Evolutionary conservation across 495 filamentous ascomycete species (phyloP).

Genomic region (Neurospora sp.): DNA sequence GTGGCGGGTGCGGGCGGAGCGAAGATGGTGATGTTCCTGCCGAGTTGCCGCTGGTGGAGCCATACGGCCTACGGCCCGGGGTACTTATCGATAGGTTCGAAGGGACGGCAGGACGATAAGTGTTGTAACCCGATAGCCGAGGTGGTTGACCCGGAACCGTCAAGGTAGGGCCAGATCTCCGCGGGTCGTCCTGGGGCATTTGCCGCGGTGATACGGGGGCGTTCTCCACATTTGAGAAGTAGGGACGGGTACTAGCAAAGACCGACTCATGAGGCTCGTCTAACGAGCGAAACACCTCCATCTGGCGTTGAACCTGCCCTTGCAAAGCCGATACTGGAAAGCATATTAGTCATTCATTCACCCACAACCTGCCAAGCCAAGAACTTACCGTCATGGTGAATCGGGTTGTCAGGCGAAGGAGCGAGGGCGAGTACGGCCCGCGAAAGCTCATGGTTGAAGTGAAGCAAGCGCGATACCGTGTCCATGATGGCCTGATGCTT

Average conservation of each 20-base stretch:
- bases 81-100: slow-evolving; percentile 69
- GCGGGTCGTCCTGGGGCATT: slow-evolving; percentile 73
- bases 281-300: slow-evolving; percentile 53
- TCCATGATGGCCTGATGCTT: slow-evolving; percentile 79
- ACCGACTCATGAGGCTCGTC: slow-evolving; percentile 72
- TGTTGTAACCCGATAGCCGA: slow-evolving; percentile 15
- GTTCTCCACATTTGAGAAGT: slow-evolving; percentile 67
- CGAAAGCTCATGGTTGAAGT: slow-evolving; percentile 65
- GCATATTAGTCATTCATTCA: slow-evolving; percentile 24
- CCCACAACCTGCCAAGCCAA: slow-evolving; percentile 2
- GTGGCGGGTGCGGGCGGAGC: slow-evolving; percentile 57
- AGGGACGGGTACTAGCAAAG: slow-evolving; percentile 65
- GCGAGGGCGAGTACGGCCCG: slow-evolving; percentile 59
- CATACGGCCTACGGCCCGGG: slow-evolving; percentile 52
- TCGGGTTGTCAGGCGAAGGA: slow-evolving; percentile 52
- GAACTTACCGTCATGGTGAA: slow-evolving; percentile 53
- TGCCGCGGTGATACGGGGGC: slow-evolving; percentile 89
- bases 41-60: slow-evolving; percentile 56
- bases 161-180: slow-evolving; percentile 45
- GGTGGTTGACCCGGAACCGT: slow-evolving; percentile 32
- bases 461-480: slow-evolving; percentile 59
- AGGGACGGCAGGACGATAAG: slow-evolving; percentile 68
- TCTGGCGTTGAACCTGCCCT: slow-evolving; percentile 73
- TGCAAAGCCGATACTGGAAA: slow-evolving; percentile 66
- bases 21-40: slow-evolving; percentile 65